phyloP scores from a whole-genome alignment of 345 rosid genomes.

The Limnanthes douglasii region DNA sequence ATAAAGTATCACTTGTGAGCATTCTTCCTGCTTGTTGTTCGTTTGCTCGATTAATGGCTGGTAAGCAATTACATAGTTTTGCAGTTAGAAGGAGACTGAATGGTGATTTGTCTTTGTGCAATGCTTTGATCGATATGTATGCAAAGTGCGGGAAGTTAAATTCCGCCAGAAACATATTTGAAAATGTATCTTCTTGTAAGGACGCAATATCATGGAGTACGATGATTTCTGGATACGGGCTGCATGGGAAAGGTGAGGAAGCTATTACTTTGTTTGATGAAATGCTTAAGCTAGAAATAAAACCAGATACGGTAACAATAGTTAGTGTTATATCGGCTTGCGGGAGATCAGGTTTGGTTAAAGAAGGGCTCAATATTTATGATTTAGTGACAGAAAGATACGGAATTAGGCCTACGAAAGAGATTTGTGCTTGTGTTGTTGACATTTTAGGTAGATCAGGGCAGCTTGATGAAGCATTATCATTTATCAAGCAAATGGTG shows the following conservation, averaged over 20 bases:
- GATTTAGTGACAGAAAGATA: constrained; percentile 15
- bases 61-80: constrained; percentile 52
- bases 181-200: constrained; percentile 13
- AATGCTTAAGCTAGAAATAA: constrained; percentile 32
- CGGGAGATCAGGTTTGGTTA: constrained; percentile 32
- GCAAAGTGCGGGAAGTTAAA: constrained; percentile 44
- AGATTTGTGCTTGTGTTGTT: constrained; percentile 56
- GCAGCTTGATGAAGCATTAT: constrained; percentile 32
- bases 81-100: constrained; percentile 25
- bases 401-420: constrained; percentile 33
- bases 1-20: constrained; percentile 39
- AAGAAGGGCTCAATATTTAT: constrained; percentile 34
- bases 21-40: constrained; percentile 43
- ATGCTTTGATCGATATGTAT: constrained; percentile 56
- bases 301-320: constrained; percentile 36
- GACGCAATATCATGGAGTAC: constrained; percentile 63
- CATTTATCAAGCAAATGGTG: constrained; percentile 38
- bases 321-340: constrained; percentile 62
- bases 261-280: constrained; percentile 27
- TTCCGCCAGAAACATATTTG: constrained; percentile 38
- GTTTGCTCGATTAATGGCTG: constrained; percentile 24
- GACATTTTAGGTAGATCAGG: constrained; percentile 51
- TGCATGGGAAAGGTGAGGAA: constrained; percentile 57
- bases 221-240: constrained; percentile 52
- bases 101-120: constrained; percentile 23